Percentiles rank a stretch among this genome's conserved stretches.
Conservation (phyloP, 768 basidiomycete genomes). For the Russula olivacea region DNA sequence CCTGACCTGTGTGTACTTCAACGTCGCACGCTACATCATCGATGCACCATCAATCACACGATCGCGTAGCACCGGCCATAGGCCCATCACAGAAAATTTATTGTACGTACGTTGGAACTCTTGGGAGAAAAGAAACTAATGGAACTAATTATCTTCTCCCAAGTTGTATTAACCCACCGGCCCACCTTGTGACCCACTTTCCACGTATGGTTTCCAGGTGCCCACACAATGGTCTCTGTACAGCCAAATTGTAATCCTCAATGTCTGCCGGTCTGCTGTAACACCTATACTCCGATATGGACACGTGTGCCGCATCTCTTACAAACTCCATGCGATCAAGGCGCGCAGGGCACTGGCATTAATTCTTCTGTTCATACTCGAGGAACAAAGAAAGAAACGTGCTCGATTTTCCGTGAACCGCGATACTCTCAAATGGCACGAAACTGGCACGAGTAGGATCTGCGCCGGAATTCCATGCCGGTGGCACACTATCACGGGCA, state of each 20-base stretch:
- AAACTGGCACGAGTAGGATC: not conserved
- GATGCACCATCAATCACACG: conserved; percentile 1
- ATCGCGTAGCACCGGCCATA: not conserved
- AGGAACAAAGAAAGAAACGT: not conserved
- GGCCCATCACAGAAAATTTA: not conserved
- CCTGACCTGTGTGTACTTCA: no score
- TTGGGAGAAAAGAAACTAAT: conserved; percentile 1
- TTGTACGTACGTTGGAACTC: conserved; percentile 10
- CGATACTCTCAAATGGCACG: no score
- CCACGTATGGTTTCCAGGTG: not conserved
- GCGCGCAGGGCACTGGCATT: not conserved
- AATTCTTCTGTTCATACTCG: not conserved
- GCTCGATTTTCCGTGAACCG: not conserved
- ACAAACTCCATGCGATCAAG: not conserved
- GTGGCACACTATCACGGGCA: not conserved
- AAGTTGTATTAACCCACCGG: not conserved
- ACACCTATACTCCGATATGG: not conserved
- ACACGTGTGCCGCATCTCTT: not conserved
- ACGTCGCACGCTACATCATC: not conserved
- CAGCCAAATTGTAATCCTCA: conserved; percentile 5
- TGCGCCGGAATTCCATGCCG: not conserved
- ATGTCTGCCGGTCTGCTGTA: no score
- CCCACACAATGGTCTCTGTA: not conserved
- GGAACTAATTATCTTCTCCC: not conserved
- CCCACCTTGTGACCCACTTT: not conserved